Percentiles rank a stretch among this genome's conserved stretches.
Conservation (phyloP, 2,329 filamentous ascomycete species). For the Blastomyces parvus region DNA sequence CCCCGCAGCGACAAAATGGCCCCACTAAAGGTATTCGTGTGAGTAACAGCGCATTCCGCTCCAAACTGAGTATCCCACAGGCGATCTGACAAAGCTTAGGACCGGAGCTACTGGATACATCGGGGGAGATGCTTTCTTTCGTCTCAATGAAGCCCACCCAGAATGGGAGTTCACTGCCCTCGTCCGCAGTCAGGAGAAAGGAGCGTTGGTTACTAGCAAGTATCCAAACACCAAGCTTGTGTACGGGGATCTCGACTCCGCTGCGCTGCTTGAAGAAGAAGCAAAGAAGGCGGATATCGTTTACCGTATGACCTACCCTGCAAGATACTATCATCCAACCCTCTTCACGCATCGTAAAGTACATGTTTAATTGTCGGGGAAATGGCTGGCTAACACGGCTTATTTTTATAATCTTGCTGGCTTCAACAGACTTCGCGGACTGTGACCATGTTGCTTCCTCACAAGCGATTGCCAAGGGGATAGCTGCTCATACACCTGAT, state of each 20-base stretch:
- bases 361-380: background rate
- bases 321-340: background rate
- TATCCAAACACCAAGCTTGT: constrained; percentile 37
- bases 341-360: background rate
- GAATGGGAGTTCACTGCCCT: constrained; percentile 39
- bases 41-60: constrained; percentile 7
- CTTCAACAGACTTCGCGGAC: constrained; percentile 30
- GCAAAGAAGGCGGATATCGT: constrained; percentile 41
- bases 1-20: constrained; percentile 3
- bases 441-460: constrained; percentile 37
- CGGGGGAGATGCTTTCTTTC: constrained; percentile 44
- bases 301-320: constrained; percentile 29
- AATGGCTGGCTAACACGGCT: background rate
- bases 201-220: constrained; percentile 28
- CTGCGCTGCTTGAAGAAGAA: constrained; percentile 34
- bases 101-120: constrained; percentile 47
- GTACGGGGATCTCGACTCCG: constrained; percentile 35
- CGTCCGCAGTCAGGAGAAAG: constrained; percentile 38
- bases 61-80: background rate
- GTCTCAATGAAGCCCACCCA: constrained; percentile 37
- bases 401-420: background rate
- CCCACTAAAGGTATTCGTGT: constrained; percentile 27
- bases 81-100: constrained; percentile 29
- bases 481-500: constrained; percentile 27
- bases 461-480: constrained; percentile 34